Evolutionary conservation across 257 asterid genomes (phyloP), one percentile per base, ranked within the genome.

Genomic region (Nicotiana paniculata): DNA sequence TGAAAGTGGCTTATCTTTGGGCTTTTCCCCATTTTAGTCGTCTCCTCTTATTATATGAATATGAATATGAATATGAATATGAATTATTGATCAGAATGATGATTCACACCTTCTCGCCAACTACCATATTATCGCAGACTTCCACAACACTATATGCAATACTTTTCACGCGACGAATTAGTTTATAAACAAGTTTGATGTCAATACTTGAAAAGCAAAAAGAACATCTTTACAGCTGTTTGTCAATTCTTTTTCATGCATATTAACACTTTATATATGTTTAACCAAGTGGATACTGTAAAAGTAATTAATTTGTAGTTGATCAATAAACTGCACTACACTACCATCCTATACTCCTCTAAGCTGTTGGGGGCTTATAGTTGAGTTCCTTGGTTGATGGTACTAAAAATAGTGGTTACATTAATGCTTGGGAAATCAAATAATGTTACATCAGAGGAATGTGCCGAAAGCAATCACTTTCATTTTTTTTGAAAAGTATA

Each of bases 1-100:
- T 39, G 3, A 68, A 69, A 79, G 81, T 79, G 83, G 59, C 82
- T 43, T 39, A 35, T 66, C 51, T 68, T 79, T 83, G 69, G 57
- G 57, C 76, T 57, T 58, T 79, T 70, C 9, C 7, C 26, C 28
- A 30, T 26, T 74, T 75, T 51, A 3, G 80, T 51, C 28, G 58
- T 11, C 33, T 48, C 65, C 75, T 65, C 69, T 21, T 10, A 39
- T 28, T 78, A 70, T 59, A 63, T 70, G 39, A 48, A 59, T 54
- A 24, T 15, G 7, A 16, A n/a, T n/a, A n/a, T n/a, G n/a, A n/a
- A n/a, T n/a, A n/a, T n/a, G n/a, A n/a, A 13, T 48, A 24, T n/a
- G 16, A 48, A 26, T 74, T 48, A 48, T 74, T 74, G 62, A 74
- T 12, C 0, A 26, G 26, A 48, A 51, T 15, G 3, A 30, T 51